Base-by-base conservation (phyloP, 352 stramenopile genomes). In the Phytopythium oedochilum region DNA sequence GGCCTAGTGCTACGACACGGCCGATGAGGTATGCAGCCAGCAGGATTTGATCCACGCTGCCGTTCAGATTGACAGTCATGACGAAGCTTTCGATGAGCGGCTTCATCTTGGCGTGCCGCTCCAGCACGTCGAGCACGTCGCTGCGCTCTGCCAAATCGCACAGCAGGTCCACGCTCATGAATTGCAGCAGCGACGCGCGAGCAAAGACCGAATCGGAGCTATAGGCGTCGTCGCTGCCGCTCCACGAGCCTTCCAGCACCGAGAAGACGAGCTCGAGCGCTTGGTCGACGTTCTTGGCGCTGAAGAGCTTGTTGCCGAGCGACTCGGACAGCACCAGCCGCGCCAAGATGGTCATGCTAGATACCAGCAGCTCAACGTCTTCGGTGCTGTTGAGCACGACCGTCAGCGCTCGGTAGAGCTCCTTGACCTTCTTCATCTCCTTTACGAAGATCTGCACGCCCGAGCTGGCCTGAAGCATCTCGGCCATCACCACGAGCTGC, bases 311-410 rank as follows among this genome's bases (percentile, higher is more conserved):
- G 31, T 66, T 79, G 11, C 81, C 83, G n/a, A 94, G 71, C 6
- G 81, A 70, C 45, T 94, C 81, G 15, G 61, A 68, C 5, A 94
- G 67, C 57, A 92, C 83, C 14, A 94, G 66, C 15, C 83, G 68
- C 7, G 79, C 81, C 10, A 94, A 64, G 35, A 92, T 88, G 15
- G 78, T 64, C 81, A 92, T 94, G 26, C 69, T 84, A 35, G 81
- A 86, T 60, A 94, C 78, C 5, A 94, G 60, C 20, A 92, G 64
- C 59, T 89, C 78, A 0, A 78, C 54, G 47, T 92, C 80, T 38
- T 92, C 80, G 0, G 83, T 92, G 56, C 74, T 84, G 43, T 91
- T 92, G 40, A 94, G 76, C 60, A 91, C 32, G 22, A 92, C 78
- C n/a, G 78, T 90, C 52, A 94, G 71, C 39, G 78, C 80, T 18